phyloP scores from a whole-genome alignment of 1,284 basidiomycete genomes.

The Lentinula novae-zelandiae region DNA sequence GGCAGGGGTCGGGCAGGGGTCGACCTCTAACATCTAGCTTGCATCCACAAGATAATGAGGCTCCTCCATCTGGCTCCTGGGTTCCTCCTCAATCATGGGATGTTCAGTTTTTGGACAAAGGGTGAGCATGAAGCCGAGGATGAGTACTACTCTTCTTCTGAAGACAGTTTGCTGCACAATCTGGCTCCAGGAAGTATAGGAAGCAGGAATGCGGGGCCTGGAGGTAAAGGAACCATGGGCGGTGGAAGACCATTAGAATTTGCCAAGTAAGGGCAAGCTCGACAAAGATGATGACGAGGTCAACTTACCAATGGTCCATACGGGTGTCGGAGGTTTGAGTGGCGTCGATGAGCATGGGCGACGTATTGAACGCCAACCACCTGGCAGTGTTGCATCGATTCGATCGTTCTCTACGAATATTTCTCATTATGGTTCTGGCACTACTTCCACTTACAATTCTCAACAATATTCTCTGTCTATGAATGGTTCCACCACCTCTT shows the following conservation, averaged over 20 bases:
- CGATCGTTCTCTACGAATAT: neutral
- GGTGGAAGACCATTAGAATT: neutral
- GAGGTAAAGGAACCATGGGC: neutral
- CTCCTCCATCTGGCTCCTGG: neutral
- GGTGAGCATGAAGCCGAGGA: neutral
- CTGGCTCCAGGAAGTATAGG: neutral
- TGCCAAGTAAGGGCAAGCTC: neutral
- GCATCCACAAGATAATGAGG: neutral
- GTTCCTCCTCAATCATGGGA: slow-evolving; percentile 10
- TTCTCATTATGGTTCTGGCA: neutral
- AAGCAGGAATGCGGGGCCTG: neutral
- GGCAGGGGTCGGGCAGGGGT: too few species aligned
- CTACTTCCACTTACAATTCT: neutral
- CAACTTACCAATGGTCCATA: neutral
- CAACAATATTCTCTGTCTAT: neutral
- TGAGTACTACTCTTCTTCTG: slow-evolving; percentile 9
- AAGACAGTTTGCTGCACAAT: slow-evolving; percentile 1
- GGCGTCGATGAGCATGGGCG: neutral
- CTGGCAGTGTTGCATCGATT: neutral
- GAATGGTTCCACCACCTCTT: neutral
- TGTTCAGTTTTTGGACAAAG: neutral
- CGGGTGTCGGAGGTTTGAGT: neutral
- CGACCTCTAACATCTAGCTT: neutral
- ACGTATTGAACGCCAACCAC: neutral
- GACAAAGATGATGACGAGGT: neutral